Conservation (phyloP, 257 asterid genomes). For the Plantago major region DNA sequence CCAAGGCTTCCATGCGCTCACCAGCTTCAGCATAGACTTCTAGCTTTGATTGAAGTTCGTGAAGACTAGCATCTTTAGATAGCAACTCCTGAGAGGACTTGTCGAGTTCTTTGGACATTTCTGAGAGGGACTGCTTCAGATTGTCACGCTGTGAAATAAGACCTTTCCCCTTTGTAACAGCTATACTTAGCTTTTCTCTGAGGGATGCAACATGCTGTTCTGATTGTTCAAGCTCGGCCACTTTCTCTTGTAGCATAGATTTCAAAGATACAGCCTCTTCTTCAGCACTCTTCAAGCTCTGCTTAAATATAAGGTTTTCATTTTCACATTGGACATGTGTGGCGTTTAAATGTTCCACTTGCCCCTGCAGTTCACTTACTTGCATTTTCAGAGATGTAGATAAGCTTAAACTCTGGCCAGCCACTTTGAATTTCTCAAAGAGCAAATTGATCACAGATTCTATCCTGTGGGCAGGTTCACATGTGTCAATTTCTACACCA, state of each 20-base stretch:
- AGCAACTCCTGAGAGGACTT: conserved; percentile 72
- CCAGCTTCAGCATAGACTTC: conserved; percentile 90
- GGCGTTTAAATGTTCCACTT: conserved; percentile 50
- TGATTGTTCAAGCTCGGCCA: conserved; percentile 77
- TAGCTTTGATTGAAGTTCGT: conserved; percentile 79
- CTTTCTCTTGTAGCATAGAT: conserved; percentile 55
- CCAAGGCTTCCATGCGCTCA: conserved; percentile 98
- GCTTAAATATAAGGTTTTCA: conserved; percentile 59
- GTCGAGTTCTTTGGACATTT: conserved; percentile 65
- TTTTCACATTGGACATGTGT: conserved; percentile 51
- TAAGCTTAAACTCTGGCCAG: conserved; percentile 45
- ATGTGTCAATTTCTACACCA: conserved; percentile 27
- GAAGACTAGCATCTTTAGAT: conserved; percentile 61
- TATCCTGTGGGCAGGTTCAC: conserved; percentile 48
- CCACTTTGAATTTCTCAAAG: conserved; percentile 55
- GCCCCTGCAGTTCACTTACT: conserved; percentile 43
- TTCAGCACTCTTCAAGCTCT: conserved; percentile 55
- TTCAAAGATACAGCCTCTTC: conserved; percentile 43
- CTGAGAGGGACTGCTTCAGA: conserved; percentile 87
- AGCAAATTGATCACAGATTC: conserved; percentile 58
- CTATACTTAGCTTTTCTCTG: conserved; percentile 93
- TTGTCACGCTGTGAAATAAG: conserved; percentile 86
- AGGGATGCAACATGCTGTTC: conserved; percentile 87
- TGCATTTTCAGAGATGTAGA: conserved; percentile 48
- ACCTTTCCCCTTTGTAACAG: conserved; percentile 96